Percentiles rank a stretch among this genome's conserved stretches.
Conservation (phyloP, 2,329 filamentous ascomycete species). For the Metarhizium album region DNA sequence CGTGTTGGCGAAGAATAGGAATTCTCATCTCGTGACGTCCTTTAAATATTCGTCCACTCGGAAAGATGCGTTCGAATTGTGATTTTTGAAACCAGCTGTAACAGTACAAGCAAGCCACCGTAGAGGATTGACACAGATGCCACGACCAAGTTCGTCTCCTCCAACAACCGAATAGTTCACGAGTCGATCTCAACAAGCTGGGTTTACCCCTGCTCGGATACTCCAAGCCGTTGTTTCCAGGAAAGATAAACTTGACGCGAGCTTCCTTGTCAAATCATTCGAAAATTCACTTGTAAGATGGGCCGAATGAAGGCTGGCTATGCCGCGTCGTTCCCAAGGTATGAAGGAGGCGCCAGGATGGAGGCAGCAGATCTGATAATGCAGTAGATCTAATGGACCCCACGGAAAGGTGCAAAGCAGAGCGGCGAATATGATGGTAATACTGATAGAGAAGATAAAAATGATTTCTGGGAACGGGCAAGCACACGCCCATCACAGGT, state of each 20-base stretch:
- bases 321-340: background rate
- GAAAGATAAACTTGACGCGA: background rate
- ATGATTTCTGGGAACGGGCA: background rate
- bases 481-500: background rate
- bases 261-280: background rate
- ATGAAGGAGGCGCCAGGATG: background rate
- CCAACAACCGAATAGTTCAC: background rate
- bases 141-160: background rate
- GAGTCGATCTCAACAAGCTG: background rate
- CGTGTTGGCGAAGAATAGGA: background rate
- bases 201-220: slow-evolving; percentile 1
- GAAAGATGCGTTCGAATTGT: background rate
- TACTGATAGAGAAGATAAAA: slow-evolving; percentile 1
- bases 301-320: background rate
- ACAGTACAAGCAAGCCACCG: background rate
- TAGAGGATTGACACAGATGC: background rate
- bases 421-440: background rate
- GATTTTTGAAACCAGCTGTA: background rate
- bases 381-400: background rate
- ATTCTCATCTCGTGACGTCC: background rate
- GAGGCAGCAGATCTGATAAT: too few species aligned
- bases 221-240: background rate
- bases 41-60: background rate
- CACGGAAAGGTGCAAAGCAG: background rate
- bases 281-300: background rate